These are phyloP conservation scores for Biancaea sappan DNA, from an alignment of 306 rosid genomes.

Conservation along the genomic window DNA sequence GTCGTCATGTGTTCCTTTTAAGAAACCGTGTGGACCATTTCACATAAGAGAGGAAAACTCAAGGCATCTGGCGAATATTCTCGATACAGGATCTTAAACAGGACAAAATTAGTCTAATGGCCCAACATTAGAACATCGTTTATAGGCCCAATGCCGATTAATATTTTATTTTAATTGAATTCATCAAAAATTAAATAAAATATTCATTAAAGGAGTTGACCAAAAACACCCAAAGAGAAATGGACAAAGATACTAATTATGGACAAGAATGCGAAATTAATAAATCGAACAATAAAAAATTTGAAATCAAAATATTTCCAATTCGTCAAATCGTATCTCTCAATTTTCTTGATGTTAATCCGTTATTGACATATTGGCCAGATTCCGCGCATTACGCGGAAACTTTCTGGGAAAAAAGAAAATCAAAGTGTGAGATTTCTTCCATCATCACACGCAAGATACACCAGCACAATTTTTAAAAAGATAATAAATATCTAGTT, in stretches of 20 bases:
- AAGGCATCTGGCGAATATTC: conserved; percentile 20
- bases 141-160: neutral
- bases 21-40: neutral
- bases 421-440: neutral
- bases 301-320: neutral
- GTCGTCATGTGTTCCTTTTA: neutral
- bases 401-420: neutral
- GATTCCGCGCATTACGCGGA: neutral
- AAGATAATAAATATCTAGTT: neutral
- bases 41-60: neutral
- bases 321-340: neutral
- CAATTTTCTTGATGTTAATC: neutral
- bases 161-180: too few species aligned
- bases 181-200: too few species aligned
- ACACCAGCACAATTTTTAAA: neutral
- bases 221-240: neutral
- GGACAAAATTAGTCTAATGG: neutral
- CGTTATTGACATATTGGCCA: too few species aligned
- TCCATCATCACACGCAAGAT: neutral
- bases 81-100: neutral
- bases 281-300: neutral
- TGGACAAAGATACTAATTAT: neutral
- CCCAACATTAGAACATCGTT: neutral
- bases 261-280: neutral
- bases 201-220: conserved; percentile 4